A percentile compares a stretch with the other conserved stretches of the same genome.
phyloP scores from a whole-genome alignment of 2,329 filamentous ascomycete species.

The Intubia oerlemansii region DNA sequence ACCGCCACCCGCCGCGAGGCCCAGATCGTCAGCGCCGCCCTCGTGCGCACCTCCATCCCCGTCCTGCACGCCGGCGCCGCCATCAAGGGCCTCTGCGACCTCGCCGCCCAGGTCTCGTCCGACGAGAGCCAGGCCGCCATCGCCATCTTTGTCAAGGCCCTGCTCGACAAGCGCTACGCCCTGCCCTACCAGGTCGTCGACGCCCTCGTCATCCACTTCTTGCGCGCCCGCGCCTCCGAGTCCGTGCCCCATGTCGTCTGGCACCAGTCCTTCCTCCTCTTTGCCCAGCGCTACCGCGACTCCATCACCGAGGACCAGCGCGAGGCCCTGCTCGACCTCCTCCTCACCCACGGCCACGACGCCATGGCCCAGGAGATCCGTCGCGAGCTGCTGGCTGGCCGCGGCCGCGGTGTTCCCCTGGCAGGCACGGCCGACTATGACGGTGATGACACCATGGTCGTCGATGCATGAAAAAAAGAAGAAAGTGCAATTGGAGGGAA shows the following conservation, averaged over 20 bases:
- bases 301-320: constrained; percentile 83
- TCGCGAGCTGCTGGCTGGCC: constrained; percentile 68
- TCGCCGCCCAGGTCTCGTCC: constrained; percentile 74
- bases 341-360: constrained; percentile 67
- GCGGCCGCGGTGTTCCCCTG: constrained; percentile 57
- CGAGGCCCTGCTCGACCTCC: constrained; percentile 71
- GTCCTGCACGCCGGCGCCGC: constrained; percentile 86
- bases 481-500: no score
- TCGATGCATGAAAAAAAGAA: no score
- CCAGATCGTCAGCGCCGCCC: constrained; percentile 70
- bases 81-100: constrained; percentile 79
- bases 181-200: constrained; percentile 89
- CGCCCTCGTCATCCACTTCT: constrained; percentile 85
- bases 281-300: constrained; percentile 85
- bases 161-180: constrained; percentile 94
- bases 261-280: constrained; percentile 84
- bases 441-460: constrained; percentile 83
- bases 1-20: constrained; percentile 88
- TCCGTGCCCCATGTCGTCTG: constrained; percentile 64
- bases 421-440: constrained; percentile 37
- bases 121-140: constrained; percentile 76
- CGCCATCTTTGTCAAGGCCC: constrained; percentile 83
- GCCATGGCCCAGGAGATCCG: constrained; percentile 82
- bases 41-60: constrained; percentile 68
- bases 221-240: constrained; percentile 16